Conservation (phyloP, 179 eudicot genomes). For the Gypsophila paniculata region DNA sequence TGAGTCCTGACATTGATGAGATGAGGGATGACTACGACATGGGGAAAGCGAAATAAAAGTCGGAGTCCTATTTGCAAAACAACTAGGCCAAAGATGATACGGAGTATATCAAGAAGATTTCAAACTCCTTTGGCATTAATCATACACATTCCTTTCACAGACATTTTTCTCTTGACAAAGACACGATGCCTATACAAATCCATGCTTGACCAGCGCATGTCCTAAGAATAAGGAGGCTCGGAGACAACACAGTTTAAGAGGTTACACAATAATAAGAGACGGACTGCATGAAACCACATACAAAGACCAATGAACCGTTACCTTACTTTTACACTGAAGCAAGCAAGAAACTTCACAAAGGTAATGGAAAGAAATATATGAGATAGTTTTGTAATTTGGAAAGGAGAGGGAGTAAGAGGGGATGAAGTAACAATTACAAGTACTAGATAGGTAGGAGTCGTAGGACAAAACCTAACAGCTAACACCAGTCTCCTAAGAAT, state of each 20-base stretch:
- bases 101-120: background rate
- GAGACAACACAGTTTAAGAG: background rate
- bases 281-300: too few relatives aligned
- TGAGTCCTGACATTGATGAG: background rate
- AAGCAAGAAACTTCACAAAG: too few relatives aligned
- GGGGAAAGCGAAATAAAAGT: background rate
- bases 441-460: too few relatives aligned
- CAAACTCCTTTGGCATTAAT: background rate
- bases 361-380: too few relatives aligned
- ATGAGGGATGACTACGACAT: background rate
- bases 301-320: too few relatives aligned
- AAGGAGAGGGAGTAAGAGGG: too few relatives aligned
- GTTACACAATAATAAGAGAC: too few relatives aligned
- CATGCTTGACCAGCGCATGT: background rate
- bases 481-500: too few relatives aligned
- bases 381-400: too few relatives aligned
- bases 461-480: too few relatives aligned
- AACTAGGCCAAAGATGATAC: background rate
- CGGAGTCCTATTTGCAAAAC: background rate
- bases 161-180: background rate
- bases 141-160: background rate
- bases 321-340: too few relatives aligned
- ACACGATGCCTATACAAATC: background rate
- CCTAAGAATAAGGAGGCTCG: background rate
- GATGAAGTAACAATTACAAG: too few relatives aligned